Evolutionary conservation across 371 early-diverging fungal species (phyloP).

Genomic region (Circinella minor): DNA sequence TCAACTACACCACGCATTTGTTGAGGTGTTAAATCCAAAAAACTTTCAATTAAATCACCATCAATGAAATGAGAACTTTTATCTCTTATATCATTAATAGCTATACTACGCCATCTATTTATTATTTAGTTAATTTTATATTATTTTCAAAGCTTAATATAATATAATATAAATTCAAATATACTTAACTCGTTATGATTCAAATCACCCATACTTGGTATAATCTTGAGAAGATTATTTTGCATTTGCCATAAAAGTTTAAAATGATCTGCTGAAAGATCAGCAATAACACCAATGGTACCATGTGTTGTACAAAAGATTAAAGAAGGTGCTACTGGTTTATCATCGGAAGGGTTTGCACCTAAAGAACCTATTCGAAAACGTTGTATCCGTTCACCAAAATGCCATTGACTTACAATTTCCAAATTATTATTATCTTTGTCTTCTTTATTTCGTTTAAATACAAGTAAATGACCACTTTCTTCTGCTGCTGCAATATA

Average conservation of each 20-base stretch:
- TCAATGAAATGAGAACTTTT: constrained; percentile 80
- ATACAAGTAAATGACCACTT: constrained; percentile 67
- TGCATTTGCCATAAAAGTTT: constrained; percentile 75
- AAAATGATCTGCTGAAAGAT: constrained; percentile 64
- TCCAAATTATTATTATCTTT: constrained; percentile 54
- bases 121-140: neutral
- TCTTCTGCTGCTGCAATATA: constrained; percentile 71
- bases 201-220: constrained; percentile 71
- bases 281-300: constrained; percentile 80
- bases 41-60: constrained; percentile 90
- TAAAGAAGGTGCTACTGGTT: constrained; percentile 56
- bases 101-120: constrained; percentile 71
- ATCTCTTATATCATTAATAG: constrained; percentile 57
- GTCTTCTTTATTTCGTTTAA: constrained; percentile 39
- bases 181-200: constrained; percentile 65
- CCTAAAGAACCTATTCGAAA: constrained; percentile 82
- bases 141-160: too few relatives aligned
- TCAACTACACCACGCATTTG: constrained; percentile 69
- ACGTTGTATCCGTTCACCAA: constrained; percentile 85
- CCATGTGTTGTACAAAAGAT: constrained; percentile 85
- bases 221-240: constrained; percentile 64
- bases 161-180: neutral
- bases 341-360: constrained; percentile 63
- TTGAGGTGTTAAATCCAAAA: constrained; percentile 72
- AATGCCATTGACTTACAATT: constrained; percentile 75